Conservation (phyloP, 2,329 filamentous ascomycete species). For the Trichoderma aggressivum region DNA sequence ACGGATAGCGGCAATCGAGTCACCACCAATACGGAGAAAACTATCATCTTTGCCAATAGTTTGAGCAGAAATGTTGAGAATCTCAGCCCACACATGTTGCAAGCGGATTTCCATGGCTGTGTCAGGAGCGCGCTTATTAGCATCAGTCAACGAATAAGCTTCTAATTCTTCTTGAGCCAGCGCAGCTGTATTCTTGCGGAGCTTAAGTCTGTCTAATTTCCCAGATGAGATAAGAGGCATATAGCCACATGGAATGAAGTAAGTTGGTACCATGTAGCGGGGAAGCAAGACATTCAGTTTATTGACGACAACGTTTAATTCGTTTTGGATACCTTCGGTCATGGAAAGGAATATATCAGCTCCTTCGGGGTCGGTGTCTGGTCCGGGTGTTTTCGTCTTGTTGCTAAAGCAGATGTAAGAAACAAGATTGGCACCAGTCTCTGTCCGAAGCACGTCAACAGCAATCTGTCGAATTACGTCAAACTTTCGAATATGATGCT, state of each 20-base stretch:
- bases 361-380: neutral
- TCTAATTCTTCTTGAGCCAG: constrained; percentile 7
- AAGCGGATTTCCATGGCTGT: constrained; percentile 14
- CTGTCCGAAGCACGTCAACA: constrained; percentile 12
- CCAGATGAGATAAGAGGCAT: constrained; percentile 15
- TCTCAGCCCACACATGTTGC: constrained; percentile 14
- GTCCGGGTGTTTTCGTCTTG: neutral
- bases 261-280: constrained; percentile 16
- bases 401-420: constrained; percentile 14
- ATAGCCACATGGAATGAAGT: constrained; percentile 13
- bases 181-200: neutral
- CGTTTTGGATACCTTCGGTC: neutral
- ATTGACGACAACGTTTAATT: neutral
- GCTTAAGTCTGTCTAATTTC: constrained; percentile 10
- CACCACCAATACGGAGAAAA: constrained; percentile 19
- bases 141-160: constrained; percentile 8
- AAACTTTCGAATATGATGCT: neutral
- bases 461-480: neutral
- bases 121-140: constrained; percentile 3
- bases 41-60: constrained; percentile 18
- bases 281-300: constrained; percentile 7
- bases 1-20: constrained; percentile 19
- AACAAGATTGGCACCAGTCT: neutral
- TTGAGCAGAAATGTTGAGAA: constrained; percentile 2
- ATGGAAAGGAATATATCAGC: constrained; percentile 1